Base-by-base conservation (phyloP, 495 filamentous ascomycete species). In the Letharia columbiana region DNA sequence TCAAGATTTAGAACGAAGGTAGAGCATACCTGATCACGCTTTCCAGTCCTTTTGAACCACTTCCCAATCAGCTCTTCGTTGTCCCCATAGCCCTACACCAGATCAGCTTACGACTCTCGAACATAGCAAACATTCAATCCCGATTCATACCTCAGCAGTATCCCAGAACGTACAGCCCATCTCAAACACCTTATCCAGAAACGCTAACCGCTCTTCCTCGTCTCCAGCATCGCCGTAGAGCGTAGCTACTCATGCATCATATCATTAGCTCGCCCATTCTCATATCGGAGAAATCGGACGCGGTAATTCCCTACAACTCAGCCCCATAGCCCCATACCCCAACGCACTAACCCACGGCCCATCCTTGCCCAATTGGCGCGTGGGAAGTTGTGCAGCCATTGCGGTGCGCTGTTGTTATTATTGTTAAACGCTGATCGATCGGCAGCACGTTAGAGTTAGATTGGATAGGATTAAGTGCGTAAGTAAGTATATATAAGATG, bases 241-340 rank as follows among this genome's bases (percentile, higher is more conserved):
- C 12, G 74, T 73, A 39, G 77, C 61, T 63, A 13, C 20, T 18
- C 13, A 37, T 56, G 9, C 12, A 52, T 41, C 45, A 28, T 12
- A 20, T 33, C 13, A 33, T 35, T 33, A 63, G 39, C 28, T 4
- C 23, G 4, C 20, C 35, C 20, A 23, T 1, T 6, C 31, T 20
- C 37, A 13, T 13, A 12, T 28, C 23, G 23, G 23, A 28, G 23
- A n/a, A 23, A 35, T 41, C 20, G 3, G 10, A 23, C 15, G 12
- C 17, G 60, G 31, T 33, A 17, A 39, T 4, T 39, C 37, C 62
- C 57, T 28, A 64, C 62, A 15, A 15, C 61, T 63, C 23, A 80
- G 67, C 31, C 83, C 82, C 85, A 86, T 86, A n/a, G 80, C 68
- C 4, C 85, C 85, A n/a, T 82, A 76, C 28, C 85, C 85, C 7